Conservation (phyloP, 306 rosid species). For the Begonia loranthoides region DNA sequence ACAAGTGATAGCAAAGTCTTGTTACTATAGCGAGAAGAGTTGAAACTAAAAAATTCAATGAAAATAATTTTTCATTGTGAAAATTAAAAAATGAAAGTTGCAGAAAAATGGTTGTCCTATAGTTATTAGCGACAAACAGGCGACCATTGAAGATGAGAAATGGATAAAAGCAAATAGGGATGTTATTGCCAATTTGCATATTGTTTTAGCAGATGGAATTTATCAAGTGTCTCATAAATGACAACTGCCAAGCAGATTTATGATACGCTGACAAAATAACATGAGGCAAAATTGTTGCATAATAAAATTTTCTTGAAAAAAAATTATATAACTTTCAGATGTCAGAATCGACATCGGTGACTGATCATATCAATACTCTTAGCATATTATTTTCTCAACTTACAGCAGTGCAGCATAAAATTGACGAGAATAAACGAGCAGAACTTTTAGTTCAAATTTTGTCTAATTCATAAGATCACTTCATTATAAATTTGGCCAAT, state of each 20-base stretch:
- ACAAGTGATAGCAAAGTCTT: no score
- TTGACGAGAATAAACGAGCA: not conserved
- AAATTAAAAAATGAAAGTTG: not conserved
- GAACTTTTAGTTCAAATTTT: no score
- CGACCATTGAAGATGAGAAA: not conserved
- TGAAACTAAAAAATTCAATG: not conserved
- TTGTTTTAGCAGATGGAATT: not conserved
- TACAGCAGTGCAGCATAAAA: not conserved
- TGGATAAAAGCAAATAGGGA: not conserved
- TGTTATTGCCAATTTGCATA: not conserved
- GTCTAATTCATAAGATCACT: not conserved
- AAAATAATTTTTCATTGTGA: not conserved
- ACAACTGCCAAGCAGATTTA: not conserved
- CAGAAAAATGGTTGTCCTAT: not conserved
- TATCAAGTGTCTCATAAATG: not conserved
- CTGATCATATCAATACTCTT: not conserved
- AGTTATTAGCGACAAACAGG: no score
- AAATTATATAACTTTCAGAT: not conserved
- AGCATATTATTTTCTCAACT: constrained; percentile 7
- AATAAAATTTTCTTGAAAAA: not conserved
- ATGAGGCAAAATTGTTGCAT: not conserved
- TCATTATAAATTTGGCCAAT: not conserved
- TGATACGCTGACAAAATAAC: not conserved
- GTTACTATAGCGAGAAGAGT: not conserved
- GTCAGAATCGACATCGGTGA: not conserved